Evolutionary conservation across 2,329 filamentous ascomycete species (phyloP).

Genomic region (Orbilia oligospora): DNA sequence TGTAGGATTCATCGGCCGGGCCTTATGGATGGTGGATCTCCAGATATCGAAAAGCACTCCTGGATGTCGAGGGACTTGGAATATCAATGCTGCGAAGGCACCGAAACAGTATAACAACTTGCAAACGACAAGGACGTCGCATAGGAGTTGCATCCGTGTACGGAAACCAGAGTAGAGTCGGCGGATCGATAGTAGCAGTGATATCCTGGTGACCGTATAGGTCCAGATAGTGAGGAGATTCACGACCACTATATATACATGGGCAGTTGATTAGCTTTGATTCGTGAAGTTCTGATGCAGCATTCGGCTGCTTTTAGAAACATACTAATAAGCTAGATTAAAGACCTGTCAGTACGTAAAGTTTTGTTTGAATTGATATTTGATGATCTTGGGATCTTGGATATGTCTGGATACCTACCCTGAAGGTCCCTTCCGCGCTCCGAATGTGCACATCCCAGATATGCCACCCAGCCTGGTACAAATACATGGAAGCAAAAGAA

Average conservation of each 20-base stretch:
- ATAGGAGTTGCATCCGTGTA: slow-evolving; percentile 53
- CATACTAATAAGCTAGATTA: slow-evolving; percentile 51
- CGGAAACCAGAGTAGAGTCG: slow-evolving; percentile 53
- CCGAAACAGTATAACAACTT: slow-evolving; percentile 52
- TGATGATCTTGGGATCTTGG: background rate
- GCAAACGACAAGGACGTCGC: slow-evolving; percentile 47
- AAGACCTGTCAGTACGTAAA: background rate
- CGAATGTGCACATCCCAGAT: slow-evolving; percentile 58
- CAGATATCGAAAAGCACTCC: slow-evolving; percentile 58
- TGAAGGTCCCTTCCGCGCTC: slow-evolving; percentile 54
- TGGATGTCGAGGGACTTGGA: slow-evolving; percentile 49
- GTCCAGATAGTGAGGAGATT: slow-evolving; percentile 55
- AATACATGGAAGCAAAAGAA: slow-evolving; percentile 42
- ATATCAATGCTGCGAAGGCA: slow-evolving; percentile 42
- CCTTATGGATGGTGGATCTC: slow-evolving; percentile 44
- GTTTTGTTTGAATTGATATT: too few relatives aligned
- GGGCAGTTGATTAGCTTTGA: slow-evolving; percentile 4
- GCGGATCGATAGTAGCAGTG: slow-evolving; percentile 49
- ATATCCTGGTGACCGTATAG: slow-evolving; percentile 53
- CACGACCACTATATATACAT: slow-evolving; percentile 51
- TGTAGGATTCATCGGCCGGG: slow-evolving; percentile 47
- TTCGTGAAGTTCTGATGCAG: background rate
- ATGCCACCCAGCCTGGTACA: slow-evolving; percentile 54
- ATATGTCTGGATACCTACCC: slow-evolving; percentile 5
- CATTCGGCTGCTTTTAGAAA: background rate